Evolutionary conservation across 2,329 filamentous ascomycete genomes (phyloP), one percentile per base, ranked within the genome.

Genomic region (Monosporascus sp.): DNA sequence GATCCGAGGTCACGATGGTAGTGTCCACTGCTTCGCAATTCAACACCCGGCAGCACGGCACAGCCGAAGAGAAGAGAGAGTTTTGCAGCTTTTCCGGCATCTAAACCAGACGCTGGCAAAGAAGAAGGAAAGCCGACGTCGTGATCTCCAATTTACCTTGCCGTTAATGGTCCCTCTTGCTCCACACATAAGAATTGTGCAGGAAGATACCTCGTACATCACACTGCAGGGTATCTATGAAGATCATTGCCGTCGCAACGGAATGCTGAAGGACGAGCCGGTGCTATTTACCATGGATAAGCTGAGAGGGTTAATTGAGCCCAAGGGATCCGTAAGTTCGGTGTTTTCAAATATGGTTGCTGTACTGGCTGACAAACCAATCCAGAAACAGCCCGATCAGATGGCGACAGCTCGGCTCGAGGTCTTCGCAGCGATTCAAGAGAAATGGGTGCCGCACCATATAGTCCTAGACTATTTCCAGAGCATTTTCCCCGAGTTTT

Each of bases 1-100:
- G 75, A 97, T 99, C 68, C 89, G 95, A 59, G 95, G 94, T 17
- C 93, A 97, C 67, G 95, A 99, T 72, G 94, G 95, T 60, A 97
- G 92, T 67, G 77, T 96, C n/a, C 94, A 99, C 76, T 83, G 90
- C 7, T 99, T 97, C 73, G 92, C 92, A 3, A 90, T 99, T 37
- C 95, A 99, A 67, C 93, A 97, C 69, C 95, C 94, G 4, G 92
- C 94, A 2, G 90, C 92, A 3, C 80, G 94, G 53, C 92, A 96
- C 70, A 97, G 92, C 65, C 84, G 94, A 55, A 84, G 95, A 51
- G 95, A 99, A 69, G 95, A 99, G 73, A 83, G 94, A 27, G 96
- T 97, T 53, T 72, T 97, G 59, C 94, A 99, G 71, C 80, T 99
- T 14, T 99, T 99, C 86, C 83, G 95, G 45, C 95, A 97, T 63